phyloP scores from a whole-genome alignment of 306 rosid genomes.

The Hippophae tibetana region DNA sequence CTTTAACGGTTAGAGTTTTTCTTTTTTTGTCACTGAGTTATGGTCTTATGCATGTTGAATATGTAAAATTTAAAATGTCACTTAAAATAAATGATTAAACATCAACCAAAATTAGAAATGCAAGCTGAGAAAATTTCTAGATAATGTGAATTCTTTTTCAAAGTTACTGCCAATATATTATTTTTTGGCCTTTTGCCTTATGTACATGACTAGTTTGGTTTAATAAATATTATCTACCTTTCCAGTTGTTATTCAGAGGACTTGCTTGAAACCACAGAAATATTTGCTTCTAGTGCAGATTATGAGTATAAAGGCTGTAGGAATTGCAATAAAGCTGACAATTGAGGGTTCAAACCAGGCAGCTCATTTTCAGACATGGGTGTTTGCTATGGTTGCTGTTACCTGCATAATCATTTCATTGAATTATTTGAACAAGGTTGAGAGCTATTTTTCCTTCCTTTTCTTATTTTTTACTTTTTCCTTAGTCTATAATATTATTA shows the following conservation, averaged over 20 bases:
- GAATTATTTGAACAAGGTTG: constrained; percentile 76
- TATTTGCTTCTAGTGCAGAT: constrained; percentile 34
- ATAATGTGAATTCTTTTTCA: too few relatives aligned
- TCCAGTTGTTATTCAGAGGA: too few relatives aligned
- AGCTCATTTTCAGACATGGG: constrained; percentile 66
- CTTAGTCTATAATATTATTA: too few relatives aligned
- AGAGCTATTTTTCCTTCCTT: constrained; percentile 7
- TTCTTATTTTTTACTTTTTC: too few relatives aligned
- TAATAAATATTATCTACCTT: too few relatives aligned
- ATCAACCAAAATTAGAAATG: too few relatives aligned
- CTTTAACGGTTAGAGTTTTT: constrained; percentile 54
- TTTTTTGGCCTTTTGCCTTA: too few relatives aligned
- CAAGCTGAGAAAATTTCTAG: too few relatives aligned
- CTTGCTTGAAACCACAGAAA: not conserved
- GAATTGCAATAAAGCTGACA: constrained; percentile 80
- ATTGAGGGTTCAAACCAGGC: constrained; percentile 70
- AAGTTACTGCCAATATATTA: too few relatives aligned
- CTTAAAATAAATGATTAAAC: too few relatives aligned
- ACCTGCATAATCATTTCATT: constrained; percentile 68
- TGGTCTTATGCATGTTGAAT: not conserved
- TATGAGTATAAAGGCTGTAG: constrained; percentile 84
- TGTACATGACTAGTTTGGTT: too few relatives aligned
- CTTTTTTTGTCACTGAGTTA: not conserved
- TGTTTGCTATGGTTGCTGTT: constrained; percentile 63
- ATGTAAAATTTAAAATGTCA: not conserved